Evolutionary conservation across 495 filamentous ascomycete genomes (phyloP).

Genomic region (Pyrenopolyporus hunteri): DNA sequence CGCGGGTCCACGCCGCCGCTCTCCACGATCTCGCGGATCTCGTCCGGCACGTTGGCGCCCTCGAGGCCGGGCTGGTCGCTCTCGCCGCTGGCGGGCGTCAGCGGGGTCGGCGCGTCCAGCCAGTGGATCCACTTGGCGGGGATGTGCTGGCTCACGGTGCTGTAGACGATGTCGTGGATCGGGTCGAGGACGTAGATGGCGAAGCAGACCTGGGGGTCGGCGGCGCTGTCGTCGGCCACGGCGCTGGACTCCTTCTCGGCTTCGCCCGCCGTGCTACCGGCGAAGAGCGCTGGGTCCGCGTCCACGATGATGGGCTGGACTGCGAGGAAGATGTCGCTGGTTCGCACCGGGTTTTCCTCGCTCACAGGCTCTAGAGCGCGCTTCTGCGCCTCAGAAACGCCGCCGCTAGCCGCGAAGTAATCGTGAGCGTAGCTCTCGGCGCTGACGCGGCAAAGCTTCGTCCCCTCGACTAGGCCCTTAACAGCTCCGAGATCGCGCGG

Average conservation of each 20-base stretch:
- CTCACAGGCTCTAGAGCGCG: slow-evolving; percentile 73
- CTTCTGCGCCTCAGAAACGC: slow-evolving; percentile 79
- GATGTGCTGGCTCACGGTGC: slow-evolving; percentile 81
- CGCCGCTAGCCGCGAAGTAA: slow-evolving; percentile 76
- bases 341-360: slow-evolving; percentile 87
- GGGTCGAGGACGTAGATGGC: slow-evolving; percentile 94
- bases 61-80: slow-evolving; percentile 43
- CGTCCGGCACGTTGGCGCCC: slow-evolving; percentile 66
- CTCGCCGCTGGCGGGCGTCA: slow-evolving; percentile 50
- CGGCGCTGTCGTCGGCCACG: slow-evolving; percentile 57
- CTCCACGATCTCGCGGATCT: slow-evolving; percentile 87
- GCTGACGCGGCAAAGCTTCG: slow-evolving; percentile 83
- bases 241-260: slow-evolving; percentile 58
- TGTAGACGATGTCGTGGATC: slow-evolving; percentile 87
- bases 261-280: slow-evolving; percentile 50
- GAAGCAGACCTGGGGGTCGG: slow-evolving; percentile 70
- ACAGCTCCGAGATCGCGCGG: slow-evolving; percentile 81
- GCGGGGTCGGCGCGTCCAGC: slow-evolving; percentile 78
- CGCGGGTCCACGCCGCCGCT: slow-evolving; percentile 89
- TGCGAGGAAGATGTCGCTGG: slow-evolving; percentile 91
- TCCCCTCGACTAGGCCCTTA: slow-evolving; percentile 80
- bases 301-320: slow-evolving; percentile 81
- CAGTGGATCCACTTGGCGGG: slow-evolving; percentile 88
- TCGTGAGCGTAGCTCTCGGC: slow-evolving; percentile 88
- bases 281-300: slow-evolving; percentile 70